Base-by-base conservation (phyloP, 1,284 basidiomycete species). In the Neolentinus lepideus region DNA sequence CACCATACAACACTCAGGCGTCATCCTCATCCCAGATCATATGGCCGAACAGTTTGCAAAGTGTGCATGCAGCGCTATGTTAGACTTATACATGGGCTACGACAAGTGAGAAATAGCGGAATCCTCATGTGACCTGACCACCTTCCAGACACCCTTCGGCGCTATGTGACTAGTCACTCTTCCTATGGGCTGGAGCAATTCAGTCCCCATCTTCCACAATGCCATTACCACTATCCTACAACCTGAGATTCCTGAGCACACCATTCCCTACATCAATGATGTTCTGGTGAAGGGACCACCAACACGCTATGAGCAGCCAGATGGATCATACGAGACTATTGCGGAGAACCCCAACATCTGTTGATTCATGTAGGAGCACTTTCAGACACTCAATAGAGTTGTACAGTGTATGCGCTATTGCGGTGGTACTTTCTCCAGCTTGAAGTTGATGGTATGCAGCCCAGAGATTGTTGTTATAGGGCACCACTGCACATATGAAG, bases 141-240 rank as follows among this genome's bases (percentile, higher is more conserved):
- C n/a, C n/a, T n/a, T n/a, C n/a, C n/a, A n/a, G n/a, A n/a, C n/a
- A n/a, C n/a, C n/a, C n/a, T n/a, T n/a, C n/a, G n/a, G n/a, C n/a
- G n/a, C n/a, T n/a, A n/a, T n/a, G n/a, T n/a, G n/a, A n/a, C n/a
- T n/a, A n/a, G n/a, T n/a, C n/a, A n/a, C n/a, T n/a, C n/a, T n/a
- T n/a, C n/a, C n/a, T n/a, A n/a, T n/a, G n/a, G n/a, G n/a, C n/a
- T n/a, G n/a, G n/a, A 74, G 55, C 65, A 67, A 36, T 62, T 70
- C 55, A n/a, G n/a, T n/a, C n/a, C n/a, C n/a, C n/a, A n/a, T n/a
- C n/a, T n/a, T n/a, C n/a, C n/a, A n/a, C n/a, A n/a, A n/a, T n/a
- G n/a, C n/a, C n/a, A 61, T 75, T 1, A 67, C 64, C 0, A 67
- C 65, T 52, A 72, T 73, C 27, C 59, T 76, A 0, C 63, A 69